These are phyloP conservation scores for Pichia sp. DNA, from an alignment of 1,139 yeast genomes.

Conservation along the genomic window DNA sequence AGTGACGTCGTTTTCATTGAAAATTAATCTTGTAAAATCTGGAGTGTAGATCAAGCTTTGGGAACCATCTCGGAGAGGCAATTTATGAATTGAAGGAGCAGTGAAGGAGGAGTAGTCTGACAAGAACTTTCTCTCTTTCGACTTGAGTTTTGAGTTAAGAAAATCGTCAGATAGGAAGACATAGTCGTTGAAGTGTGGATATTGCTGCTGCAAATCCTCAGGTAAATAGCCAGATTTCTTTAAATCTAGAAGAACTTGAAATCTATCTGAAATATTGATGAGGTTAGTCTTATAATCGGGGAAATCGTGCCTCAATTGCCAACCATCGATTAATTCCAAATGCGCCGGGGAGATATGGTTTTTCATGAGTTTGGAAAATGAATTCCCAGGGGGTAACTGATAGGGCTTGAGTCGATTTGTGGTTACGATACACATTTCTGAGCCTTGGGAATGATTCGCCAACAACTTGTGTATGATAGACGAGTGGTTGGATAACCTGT, in stretches of 20 bases:
- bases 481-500: conserved; percentile 27
- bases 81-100: conserved; percentile 21
- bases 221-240: conserved; percentile 24
- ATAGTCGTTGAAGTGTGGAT: conserved; percentile 24
- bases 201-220: conserved; percentile 14
- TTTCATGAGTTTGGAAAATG: conserved; percentile 17
- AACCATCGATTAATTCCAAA: conserved; percentile 31
- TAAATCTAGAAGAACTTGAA: conserved; percentile 25
- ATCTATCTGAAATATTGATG: conserved; percentile 25
- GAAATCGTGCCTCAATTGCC: conserved; percentile 32
- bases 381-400: conserved; percentile 11
- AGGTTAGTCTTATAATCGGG: conserved; percentile 27
- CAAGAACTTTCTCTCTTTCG: conserved; percentile 25
- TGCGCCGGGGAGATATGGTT: conserved; percentile 26
- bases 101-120: conserved; percentile 30
- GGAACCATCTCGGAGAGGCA: conserved; percentile 28
- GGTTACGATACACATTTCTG: conserved; percentile 27
- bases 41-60: conserved; percentile 28
- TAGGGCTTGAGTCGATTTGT: conserved; percentile 25
- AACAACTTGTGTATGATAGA: conserved; percentile 18
- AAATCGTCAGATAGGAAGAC: conserved; percentile 22
- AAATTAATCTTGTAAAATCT: conserved; percentile 24
- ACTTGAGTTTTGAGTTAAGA: conserved; percentile 19
- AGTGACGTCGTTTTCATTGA: conserved; percentile 18
- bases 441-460: conserved; percentile 10